Conservation (phyloP, 495 filamentous ascomycete species). For the Echria macrotheca region DNA sequence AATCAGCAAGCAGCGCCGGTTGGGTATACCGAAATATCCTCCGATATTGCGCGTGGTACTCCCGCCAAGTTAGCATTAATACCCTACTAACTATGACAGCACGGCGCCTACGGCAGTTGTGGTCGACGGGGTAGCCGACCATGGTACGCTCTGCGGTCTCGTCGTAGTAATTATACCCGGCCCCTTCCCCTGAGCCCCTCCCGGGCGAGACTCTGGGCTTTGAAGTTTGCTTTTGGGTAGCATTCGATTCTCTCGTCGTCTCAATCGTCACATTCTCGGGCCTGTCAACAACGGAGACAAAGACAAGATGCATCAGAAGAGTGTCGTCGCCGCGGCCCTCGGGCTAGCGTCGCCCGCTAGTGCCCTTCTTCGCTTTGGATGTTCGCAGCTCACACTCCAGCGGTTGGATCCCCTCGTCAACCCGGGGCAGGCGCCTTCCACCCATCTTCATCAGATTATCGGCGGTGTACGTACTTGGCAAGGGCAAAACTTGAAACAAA, state of each 20-base stretch:
- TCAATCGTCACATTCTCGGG: too few species aligned
- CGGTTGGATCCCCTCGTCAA: conserved; percentile 26
- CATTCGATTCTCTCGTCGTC: neutral
- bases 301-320: conserved; percentile 6
- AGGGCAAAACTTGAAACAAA: conserved; percentile 21
- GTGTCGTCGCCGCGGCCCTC: conserved; percentile 31
- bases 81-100: conserved; percentile 1
- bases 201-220: neutral
- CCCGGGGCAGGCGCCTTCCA: conserved; percentile 17
- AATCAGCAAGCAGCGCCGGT: conserved; percentile 14
- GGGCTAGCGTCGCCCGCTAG: conserved; percentile 37
- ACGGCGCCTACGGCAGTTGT: neutral
- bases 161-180: conserved; percentile 4
- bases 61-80: conserved; percentile 19
- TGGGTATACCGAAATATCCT: conserved; percentile 23
- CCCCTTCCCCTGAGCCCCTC: neutral
- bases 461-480: conserved; percentile 29
- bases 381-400: conserved; percentile 22
- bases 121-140: neutral
- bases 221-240: neutral
- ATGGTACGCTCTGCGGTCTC: neutral
- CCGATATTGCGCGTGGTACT: conserved; percentile 26
- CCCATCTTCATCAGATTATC: conserved; percentile 27
- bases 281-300: too few species aligned
- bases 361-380: conserved; percentile 59